Evolutionary conservation across 805 yeast species (phyloP).

Genomic region (Candida pini): DNA sequence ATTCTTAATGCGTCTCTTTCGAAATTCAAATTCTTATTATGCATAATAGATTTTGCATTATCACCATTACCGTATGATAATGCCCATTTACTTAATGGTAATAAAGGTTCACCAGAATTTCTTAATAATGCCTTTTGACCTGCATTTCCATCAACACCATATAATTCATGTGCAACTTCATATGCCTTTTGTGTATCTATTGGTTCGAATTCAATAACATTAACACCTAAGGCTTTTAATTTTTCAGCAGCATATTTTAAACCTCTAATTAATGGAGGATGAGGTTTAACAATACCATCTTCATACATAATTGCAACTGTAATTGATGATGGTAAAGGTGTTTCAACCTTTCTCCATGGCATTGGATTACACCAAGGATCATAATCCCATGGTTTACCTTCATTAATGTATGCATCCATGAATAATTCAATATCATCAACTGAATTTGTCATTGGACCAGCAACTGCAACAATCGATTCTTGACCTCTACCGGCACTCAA

Average conservation of each 20-base stretch:
- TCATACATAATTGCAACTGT: conserved; percentile 60
- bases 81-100: conserved; percentile 58
- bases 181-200: conserved; percentile 53
- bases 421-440: conserved; percentile 63
- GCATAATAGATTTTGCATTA: conserved; percentile 37
- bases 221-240: conserved; percentile 53
- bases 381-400: conserved; percentile 58
- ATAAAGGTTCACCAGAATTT: conserved; percentile 65
- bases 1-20: conserved; percentile 55
- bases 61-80: conserved; percentile 57
- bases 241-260: conserved; percentile 48
- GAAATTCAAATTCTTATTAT: conserved; percentile 49
- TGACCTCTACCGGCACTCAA: conserved; percentile 56
- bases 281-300: conserved; percentile 61
- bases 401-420: conserved; percentile 57
- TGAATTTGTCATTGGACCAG: conserved; percentile 63
- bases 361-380: conserved; percentile 42
- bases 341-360: conserved; percentile 45
- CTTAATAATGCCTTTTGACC: conserved; percentile 46
- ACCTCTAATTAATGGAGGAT: conserved; percentile 59
- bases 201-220: conserved; percentile 50
- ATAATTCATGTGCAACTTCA: conserved; percentile 52
- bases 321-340: conserved; percentile 35
- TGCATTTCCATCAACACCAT: conserved; percentile 63
- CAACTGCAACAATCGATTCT: conserved; percentile 59